A percentile compares a stretch with the other conserved stretches of the same genome.
These are phyloP conservation scores for Pseudocercospora fijiensis DNA, from an alignment of 2,329 filamentous ascomycete species.

Conservation along the genomic window DNA sequence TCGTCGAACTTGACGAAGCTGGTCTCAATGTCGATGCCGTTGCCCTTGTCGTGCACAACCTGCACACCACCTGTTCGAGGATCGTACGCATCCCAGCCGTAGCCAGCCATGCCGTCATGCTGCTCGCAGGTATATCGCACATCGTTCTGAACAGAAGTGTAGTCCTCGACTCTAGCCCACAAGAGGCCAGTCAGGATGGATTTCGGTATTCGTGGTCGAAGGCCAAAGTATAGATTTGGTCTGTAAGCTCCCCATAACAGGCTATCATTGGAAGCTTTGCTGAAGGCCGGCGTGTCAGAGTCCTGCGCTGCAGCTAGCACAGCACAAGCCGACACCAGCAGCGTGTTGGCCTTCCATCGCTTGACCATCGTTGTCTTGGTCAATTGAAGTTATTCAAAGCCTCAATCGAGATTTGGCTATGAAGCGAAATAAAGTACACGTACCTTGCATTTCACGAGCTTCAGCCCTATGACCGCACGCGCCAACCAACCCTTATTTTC, in stretches of 20 bases:
- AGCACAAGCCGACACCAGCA: slow-evolving; percentile 28
- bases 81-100: slow-evolving; percentile 98
- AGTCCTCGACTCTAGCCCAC: slow-evolving; percentile 85
- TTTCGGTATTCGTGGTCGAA: slow-evolving; percentile 76
- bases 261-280: slow-evolving; percentile 68
- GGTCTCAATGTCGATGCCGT: slow-evolving; percentile 85
- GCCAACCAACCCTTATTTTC: slow-evolving; percentile 11
- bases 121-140: slow-evolving; percentile 96
- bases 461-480: slow-evolving; percentile 6
- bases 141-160: slow-evolving; percentile 68
- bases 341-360: slow-evolving; percentile 24
- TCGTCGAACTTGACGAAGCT: slow-evolving; percentile 92
- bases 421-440: neutral
- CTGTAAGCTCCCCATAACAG: slow-evolving; percentile 95
- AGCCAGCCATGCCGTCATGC: slow-evolving; percentile 87
- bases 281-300: slow-evolving; percentile 35
- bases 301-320: slow-evolving; percentile 19
- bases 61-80: slow-evolving; percentile 82
- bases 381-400: neutral
- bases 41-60: slow-evolving; percentile 84
- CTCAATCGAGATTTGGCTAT: neutral
- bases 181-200: slow-evolving; percentile 80
- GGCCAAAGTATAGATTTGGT: slow-evolving; percentile 90
- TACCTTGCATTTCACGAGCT: neutral
- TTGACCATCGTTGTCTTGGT: slow-evolving; percentile 26